phyloP scores from a whole-genome alignment of 805 yeast species.

The Candida glaebosa region DNA sequence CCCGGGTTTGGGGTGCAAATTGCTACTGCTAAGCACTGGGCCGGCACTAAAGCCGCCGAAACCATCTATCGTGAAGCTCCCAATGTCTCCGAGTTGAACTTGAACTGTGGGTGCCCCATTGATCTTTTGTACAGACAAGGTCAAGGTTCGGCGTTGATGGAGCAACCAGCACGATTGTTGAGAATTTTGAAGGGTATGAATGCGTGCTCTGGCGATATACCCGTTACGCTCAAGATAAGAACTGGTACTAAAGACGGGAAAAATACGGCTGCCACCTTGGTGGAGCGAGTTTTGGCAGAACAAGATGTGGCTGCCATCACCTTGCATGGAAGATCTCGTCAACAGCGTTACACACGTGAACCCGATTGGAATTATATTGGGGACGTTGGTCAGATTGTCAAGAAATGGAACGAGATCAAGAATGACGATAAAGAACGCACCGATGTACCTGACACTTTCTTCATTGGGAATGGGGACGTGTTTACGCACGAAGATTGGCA shows the following conservation, averaged over 20 bases:
- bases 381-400: constrained; percentile 66
- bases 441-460: constrained; percentile 65
- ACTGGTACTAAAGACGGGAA: constrained; percentile 84
- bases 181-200: constrained; percentile 86
- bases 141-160: constrained; percentile 91
- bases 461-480: constrained; percentile 94
- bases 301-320: constrained; percentile 89
- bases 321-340: constrained; percentile 93
- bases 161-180: constrained; percentile 76
- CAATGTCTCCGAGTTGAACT: constrained; percentile 74
- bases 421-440: constrained; percentile 56
- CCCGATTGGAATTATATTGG: constrained; percentile 93
- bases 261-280: constrained; percentile 81
- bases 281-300: constrained; percentile 67
- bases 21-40: constrained; percentile 90
- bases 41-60: constrained; percentile 91
- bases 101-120: constrained; percentile 97
- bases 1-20: constrained; percentile 94
- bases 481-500: constrained; percentile 88
- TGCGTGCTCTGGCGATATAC: constrained; percentile 82
- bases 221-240: constrained; percentile 87
- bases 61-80: constrained; percentile 56
- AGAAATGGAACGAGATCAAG: constrained; percentile 53
- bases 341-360: constrained; percentile 85
- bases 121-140: constrained; percentile 93